Evolutionary conservation across 2,329 filamentous ascomycete species (phyloP).

Genomic region (Sarocladium oryzae): DNA sequence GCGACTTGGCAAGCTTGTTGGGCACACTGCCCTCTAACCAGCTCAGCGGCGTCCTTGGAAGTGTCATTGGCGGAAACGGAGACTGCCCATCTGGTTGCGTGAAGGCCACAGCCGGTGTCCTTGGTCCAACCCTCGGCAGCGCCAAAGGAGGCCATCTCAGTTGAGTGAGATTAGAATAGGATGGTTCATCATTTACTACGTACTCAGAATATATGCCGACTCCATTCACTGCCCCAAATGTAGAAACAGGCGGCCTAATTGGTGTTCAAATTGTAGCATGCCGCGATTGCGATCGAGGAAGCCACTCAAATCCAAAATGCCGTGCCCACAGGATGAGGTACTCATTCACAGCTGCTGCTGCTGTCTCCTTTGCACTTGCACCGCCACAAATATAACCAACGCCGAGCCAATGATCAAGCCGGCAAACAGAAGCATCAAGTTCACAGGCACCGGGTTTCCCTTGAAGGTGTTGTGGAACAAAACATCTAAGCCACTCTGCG

Average conservation of each 20-base stretch:
- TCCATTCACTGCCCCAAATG: no score
- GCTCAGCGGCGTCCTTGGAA: background rate
- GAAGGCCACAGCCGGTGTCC: background rate
- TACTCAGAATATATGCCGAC: background rate
- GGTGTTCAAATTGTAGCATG: no score
- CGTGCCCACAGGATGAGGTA: no score
- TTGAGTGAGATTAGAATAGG: no score
- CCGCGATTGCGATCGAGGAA: no score
- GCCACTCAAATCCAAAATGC: background rate
- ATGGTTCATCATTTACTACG: no score
- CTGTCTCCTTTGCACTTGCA: constrained; percentile 26
- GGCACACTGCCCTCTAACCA: background rate
- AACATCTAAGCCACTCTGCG: constrained; percentile 72
- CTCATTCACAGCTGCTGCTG: background rate
- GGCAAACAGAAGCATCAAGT: constrained; percentile 56
- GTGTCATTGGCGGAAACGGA: background rate
- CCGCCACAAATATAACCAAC: constrained; percentile 60
- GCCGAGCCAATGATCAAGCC: constrained; percentile 58
- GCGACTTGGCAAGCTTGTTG: background rate
- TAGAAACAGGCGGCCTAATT: no score
- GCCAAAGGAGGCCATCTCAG: no score
- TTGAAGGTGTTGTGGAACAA: constrained; percentile 67
- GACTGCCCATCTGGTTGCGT: background rate
- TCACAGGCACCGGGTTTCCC: constrained; percentile 71
- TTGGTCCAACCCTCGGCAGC: background rate